Percentiles rank a stretch among this genome's conserved stretches.
Conservation (phyloP, 2,329 filamentous ascomycete genomes). For the Lecanicillium sp. region DNA sequence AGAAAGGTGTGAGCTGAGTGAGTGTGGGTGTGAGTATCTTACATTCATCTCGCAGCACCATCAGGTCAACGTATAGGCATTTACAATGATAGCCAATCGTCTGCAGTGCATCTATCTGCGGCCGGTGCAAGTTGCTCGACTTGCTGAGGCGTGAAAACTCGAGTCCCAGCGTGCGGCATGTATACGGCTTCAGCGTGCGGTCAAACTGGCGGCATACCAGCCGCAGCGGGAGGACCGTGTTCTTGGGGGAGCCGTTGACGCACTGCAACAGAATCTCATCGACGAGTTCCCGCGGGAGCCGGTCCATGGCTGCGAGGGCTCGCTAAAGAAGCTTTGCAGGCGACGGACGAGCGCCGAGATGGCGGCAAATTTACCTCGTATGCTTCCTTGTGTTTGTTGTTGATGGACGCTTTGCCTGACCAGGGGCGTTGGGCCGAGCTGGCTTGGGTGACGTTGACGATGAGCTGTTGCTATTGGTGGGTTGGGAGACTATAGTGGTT, state of each 20-base stretch:
- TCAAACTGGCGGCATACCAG: conserved; percentile 43
- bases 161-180: conserved; percentile 38
- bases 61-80: conserved; percentile 42
- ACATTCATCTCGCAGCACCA: conserved; percentile 45
- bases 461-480: too few relatives aligned
- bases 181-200: conserved; percentile 33
- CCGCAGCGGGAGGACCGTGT: conserved; percentile 33
- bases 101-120: conserved; percentile 31
- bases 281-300: conserved; percentile 39
- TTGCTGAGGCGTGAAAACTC: conserved; percentile 40
- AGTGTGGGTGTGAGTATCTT: conserved; percentile 11
- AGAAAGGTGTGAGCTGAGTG: neutral
- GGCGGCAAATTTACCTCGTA: too few relatives aligned
- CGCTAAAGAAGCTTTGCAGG: neutral
- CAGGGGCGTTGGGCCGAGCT: too few relatives aligned
- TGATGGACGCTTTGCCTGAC: too few relatives aligned
- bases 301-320: conserved; percentile 28
- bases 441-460: too few relatives aligned
- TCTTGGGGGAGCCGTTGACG: conserved; percentile 33
- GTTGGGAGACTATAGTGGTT: too few relatives aligned
- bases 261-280: conserved; percentile 35
- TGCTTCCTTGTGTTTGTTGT: too few relatives aligned
- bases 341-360: too few relatives aligned
- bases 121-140: conserved; percentile 22
- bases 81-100: conserved; percentile 39